Base-by-base conservation (phyloP, 2,329 filamentous ascomycete genomes). In the Macroventuria anomochaeta region DNA sequence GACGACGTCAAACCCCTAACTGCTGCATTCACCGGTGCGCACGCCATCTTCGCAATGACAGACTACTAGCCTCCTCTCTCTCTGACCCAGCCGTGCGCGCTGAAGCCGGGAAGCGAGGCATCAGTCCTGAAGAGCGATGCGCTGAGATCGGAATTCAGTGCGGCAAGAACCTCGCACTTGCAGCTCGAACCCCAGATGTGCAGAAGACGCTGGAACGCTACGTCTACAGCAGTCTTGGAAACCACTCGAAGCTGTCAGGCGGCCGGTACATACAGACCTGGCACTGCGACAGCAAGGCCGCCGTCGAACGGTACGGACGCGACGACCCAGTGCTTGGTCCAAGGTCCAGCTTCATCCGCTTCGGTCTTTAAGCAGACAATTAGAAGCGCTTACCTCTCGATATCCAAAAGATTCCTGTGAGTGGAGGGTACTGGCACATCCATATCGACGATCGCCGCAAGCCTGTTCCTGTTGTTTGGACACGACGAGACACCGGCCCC, bases 181-280 rank as follows among this genome's bases (percentile, higher is more conserved):
- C 77, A 3, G 79, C 76, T 0, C 65, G 71, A 0, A 3, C 5
- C 13, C n/a, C 13, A 3, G 53, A 63, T 11, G 75, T 63, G 0
- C 13, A 61, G 0, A 71, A 63, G 1, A 40, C 37, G 23, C 69
- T 81, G 1, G 61, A 78, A 38, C 75, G 76, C 40, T 80, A 75
- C 54, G 63, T 81, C 40, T 76, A 77, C 71, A 75, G 71, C 13
- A 80, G 77, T 0, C 61, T 80, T 12, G 75, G 74, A 1, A 67
- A 73, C 13, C 57, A 65, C 5, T 56, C 48, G 20, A 54, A 54
- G 12, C 62, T 74, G 15, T 71, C 68, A 5, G 53, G 61, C 0
- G 76, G 77, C 3, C 71, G 72, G 43, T 57, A 40, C 23, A 63
- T 21, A 62, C 77, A 67, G 21, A 57, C 65, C 0, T 72, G 75